A percentile compares a stretch with the other conserved stretches of the same genome.
These are phyloP conservation scores for Candida ponderosae DNA, from an alignment of 805 yeast species.

Conservation along the genomic window DNA sequence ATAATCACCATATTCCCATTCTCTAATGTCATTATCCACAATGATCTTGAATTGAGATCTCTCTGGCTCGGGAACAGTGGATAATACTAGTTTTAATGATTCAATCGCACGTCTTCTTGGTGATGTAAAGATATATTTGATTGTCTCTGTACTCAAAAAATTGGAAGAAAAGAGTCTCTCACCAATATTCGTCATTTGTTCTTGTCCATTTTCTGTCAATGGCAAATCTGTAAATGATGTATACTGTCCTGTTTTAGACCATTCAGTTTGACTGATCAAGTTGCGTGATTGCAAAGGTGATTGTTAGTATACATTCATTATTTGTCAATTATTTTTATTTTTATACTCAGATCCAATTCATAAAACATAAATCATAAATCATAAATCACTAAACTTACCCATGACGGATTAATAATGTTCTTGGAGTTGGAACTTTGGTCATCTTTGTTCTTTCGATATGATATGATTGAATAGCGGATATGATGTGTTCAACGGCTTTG, in stretches of 20 bases:
- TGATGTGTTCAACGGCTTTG: too few relatives aligned
- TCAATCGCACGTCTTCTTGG: constrained; percentile 77
- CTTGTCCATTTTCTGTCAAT: constrained; percentile 70
- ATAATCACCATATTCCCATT: constrained; percentile 96
- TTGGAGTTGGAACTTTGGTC: constrained; percentile 41
- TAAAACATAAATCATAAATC: too few relatives aligned
- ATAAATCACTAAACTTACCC: constrained; percentile 29
- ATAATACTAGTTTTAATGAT: constrained; percentile 61
- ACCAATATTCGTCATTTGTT: constrained; percentile 73
- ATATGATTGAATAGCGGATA: too few relatives aligned
- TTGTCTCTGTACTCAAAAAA: constrained; percentile 53
- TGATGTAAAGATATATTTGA: constrained; percentile 65
- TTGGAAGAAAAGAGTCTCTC: constrained; percentile 55
- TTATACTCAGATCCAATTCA: too few relatives aligned
- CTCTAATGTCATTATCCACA: constrained; percentile 67
- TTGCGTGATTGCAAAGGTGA: background rate
- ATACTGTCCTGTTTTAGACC: constrained; percentile 92
- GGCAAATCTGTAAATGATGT: constrained; percentile 81
- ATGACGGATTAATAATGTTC: constrained; percentile 69
- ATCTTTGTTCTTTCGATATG: too few relatives aligned
- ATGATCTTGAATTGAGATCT: constrained; percentile 34
- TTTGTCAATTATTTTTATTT: too few relatives aligned
- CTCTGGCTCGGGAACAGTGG: constrained; percentile 34
- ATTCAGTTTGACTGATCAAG: constrained; percentile 62
- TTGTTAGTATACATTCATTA: too few relatives aligned